Percentiles rank a stretch among this genome's conserved stretches.
Evolutionary conservation across 2,329 filamentous ascomycete species (phyloP).

Genomic region (Scedosporium dehoogii): DNA sequence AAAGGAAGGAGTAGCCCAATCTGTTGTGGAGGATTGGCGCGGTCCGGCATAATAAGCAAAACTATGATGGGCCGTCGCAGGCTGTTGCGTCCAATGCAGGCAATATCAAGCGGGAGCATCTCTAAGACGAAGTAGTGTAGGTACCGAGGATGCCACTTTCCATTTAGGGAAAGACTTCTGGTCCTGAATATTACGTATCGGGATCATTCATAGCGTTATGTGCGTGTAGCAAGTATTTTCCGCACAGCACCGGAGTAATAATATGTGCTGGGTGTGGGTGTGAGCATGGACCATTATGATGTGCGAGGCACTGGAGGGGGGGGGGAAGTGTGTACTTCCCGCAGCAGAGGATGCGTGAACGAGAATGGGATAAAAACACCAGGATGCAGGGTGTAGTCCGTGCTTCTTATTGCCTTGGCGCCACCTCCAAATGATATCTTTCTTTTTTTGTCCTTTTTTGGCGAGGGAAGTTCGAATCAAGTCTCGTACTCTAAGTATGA

Average conservation of each 20-base stretch:
- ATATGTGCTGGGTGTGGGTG: not conserved
- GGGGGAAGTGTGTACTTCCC: not conserved
- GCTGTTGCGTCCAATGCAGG: not conserved
- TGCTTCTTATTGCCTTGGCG: not conserved
- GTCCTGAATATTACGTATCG: too few relatives aligned
- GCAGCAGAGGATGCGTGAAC: not conserved
- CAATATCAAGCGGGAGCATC: not conserved
- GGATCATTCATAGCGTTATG: too few relatives aligned
- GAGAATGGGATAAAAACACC: not conserved
- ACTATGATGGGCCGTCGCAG: not conserved
- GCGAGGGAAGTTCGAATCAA: too few relatives aligned
- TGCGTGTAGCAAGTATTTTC: too few relatives aligned
- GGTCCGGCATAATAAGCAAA: conserved; percentile 1
- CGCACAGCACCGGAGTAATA: not conserved
- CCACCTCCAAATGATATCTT: not conserved
- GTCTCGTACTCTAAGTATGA: not conserved
- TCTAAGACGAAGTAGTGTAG: not conserved
- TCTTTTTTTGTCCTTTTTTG: not conserved
- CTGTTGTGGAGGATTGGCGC: not conserved
- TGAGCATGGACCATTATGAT: not conserved
- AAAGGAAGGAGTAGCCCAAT: not conserved
- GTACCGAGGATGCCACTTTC: not conserved
- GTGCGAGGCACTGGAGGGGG: not conserved
- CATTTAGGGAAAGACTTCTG: not conserved
- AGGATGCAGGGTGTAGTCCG: not conserved